Conservation (phyloP, 2,329 filamentous ascomycete genomes). For the Apiospora marii region DNA sequence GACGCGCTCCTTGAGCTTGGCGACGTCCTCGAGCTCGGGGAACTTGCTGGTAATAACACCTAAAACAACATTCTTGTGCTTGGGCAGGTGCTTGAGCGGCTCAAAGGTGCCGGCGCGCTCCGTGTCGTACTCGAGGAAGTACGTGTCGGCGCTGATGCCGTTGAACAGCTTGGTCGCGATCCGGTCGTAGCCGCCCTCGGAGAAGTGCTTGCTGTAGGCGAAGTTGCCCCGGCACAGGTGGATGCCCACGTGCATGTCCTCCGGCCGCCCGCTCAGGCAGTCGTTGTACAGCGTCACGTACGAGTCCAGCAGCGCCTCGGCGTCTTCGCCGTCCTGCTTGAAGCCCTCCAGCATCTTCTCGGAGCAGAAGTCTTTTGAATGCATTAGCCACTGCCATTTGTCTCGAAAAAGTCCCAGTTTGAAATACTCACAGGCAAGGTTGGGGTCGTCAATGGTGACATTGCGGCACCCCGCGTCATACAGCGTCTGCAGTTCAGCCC, state of each 20-base stretch:
- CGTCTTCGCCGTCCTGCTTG: slow-evolving; percentile 73
- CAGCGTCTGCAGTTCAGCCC: slow-evolving; percentile 62
- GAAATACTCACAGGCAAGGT: slow-evolving; percentile 68
- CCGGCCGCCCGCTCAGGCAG: slow-evolving; percentile 67
- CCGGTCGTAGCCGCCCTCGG: slow-evolving; percentile 71
- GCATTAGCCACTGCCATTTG: neutral
- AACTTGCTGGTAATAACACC: slow-evolving; percentile 72
- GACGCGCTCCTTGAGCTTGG: slow-evolving; percentile 66
- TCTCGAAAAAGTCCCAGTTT: no score
- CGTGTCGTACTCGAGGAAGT: slow-evolving; percentile 75
- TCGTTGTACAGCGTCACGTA: slow-evolving; percentile 84
- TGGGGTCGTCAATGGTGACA: slow-evolving; percentile 72
- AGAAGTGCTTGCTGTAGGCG: slow-evolving; percentile 71
- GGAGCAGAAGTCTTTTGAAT: slow-evolving; percentile 71
- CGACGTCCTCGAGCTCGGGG: slow-evolving; percentile 66
- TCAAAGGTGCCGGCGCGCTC: slow-evolving; percentile 70
- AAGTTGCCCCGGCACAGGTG: slow-evolving; percentile 78
- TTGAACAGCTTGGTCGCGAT: slow-evolving; percentile 73
- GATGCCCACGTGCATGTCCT: slow-evolving; percentile 78
- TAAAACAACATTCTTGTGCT: slow-evolving; percentile 68
- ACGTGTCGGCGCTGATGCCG: slow-evolving; percentile 69
- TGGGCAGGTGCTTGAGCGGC: slow-evolving; percentile 67
- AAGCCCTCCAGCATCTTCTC: slow-evolving; percentile 77
- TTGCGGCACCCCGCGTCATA: slow-evolving; percentile 70
- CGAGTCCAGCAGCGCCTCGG: slow-evolving; percentile 73